These are phyloP conservation scores for Volvox carteri DNA, from an alignment of 163 green algal species.

Conservation along the genomic window DNA sequence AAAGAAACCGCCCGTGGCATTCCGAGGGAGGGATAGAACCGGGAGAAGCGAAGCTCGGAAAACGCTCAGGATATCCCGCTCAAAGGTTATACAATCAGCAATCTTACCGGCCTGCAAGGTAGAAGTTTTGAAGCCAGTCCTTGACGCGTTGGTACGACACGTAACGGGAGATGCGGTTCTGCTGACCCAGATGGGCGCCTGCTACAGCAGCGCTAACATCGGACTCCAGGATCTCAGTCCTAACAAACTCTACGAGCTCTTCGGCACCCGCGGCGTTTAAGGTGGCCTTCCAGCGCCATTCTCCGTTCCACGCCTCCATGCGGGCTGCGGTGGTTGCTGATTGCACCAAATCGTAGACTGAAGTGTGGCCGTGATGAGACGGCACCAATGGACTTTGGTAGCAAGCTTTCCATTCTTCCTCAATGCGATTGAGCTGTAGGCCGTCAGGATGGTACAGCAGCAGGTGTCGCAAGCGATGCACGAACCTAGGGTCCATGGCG, in stretches of 20 bases:
- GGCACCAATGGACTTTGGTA: conserved; percentile 5
- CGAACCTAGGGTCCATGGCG: conserved; percentile 1
- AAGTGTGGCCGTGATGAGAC: background rate
- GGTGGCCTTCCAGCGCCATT: background rate
- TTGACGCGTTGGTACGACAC: conserved; percentile 17
- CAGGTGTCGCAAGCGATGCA: conserved; percentile 32
- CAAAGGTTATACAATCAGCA: no score
- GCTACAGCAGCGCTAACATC: background rate
- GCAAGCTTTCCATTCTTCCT: background rate
- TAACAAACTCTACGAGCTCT: background rate
- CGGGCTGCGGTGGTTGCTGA: background rate
- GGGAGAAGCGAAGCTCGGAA: no score
- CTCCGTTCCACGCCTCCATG: no score
- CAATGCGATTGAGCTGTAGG: background rate
- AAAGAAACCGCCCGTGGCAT: background rate
- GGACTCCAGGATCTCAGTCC: background rate
- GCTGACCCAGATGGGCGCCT: background rate
- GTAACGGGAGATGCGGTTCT: background rate
- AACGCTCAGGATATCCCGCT: no score
- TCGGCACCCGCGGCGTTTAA: background rate
- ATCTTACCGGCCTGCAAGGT: conserved; percentile 23
- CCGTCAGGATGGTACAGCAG: conserved; percentile 24
- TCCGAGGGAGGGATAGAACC: no score
- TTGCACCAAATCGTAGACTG: background rate
- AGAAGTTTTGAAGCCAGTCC: background rate